A percentile compares a stretch with the other conserved stretches of the same genome.
Evolutionary conservation across 768 basidiomycete species (phyloP).

Genomic region (Naematelia aurantialba): DNA sequence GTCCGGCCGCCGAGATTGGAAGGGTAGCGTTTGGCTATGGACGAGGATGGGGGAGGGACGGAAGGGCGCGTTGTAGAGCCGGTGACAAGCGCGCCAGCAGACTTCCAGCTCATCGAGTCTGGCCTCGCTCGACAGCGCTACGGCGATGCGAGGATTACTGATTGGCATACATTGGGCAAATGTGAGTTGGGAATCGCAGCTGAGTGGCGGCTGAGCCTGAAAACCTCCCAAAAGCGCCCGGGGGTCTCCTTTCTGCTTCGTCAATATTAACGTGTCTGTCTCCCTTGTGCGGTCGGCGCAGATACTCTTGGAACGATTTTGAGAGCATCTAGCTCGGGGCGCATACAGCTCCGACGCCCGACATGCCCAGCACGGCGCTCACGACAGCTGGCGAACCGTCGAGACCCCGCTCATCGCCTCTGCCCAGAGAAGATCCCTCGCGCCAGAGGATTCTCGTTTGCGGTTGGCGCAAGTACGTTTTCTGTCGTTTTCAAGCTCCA

Average conservation of each 20-base stretch:
- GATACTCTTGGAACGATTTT: no score
- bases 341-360: no score
- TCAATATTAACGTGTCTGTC: no score
- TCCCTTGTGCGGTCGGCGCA: no score
- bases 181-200: no score
- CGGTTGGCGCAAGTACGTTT: slow-evolving; percentile 45
- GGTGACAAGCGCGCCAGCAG: slow-evolving; percentile 17
- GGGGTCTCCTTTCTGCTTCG: no score
- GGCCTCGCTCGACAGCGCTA: no score
- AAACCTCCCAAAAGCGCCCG: no score
- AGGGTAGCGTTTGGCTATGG: slow-evolving; percentile 22
- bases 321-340: no score
- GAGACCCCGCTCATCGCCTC: slow-evolving; percentile 12
- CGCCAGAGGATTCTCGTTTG: slow-evolving; percentile 44
- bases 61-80: slow-evolving; percentile 28
- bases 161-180: no score
- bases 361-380: neutral
- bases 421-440: slow-evolving; percentile 16
- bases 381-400: slow-evolving; percentile 29
- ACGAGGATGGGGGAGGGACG: neutral
- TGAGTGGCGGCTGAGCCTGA: neutral
- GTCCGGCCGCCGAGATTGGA: slow-evolving; percentile 44
- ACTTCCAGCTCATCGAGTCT: slow-evolving; percentile 33
- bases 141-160: no score
- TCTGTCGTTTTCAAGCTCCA: neutral